These are phyloP conservation scores for Umbelopsis sp. DNA, from an alignment of 371 early-diverging fungal genomes.

Conservation along the genomic window DNA sequence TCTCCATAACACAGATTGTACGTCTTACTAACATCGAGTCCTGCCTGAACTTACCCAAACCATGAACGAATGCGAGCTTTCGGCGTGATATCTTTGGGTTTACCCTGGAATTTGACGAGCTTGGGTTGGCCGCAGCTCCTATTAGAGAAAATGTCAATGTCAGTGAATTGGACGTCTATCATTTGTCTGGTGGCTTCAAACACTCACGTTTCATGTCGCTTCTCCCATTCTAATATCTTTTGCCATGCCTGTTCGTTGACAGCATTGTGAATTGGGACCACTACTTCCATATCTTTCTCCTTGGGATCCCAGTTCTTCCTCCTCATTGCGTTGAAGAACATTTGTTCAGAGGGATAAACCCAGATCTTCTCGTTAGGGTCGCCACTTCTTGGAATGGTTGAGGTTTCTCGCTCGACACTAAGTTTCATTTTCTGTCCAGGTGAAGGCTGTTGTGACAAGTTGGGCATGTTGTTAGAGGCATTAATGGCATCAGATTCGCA, in stretches of 20 bases:
- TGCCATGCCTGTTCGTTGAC: constrained; percentile 95
- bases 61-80: constrained; percentile 77
- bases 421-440: constrained; percentile 60
- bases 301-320: constrained; percentile 86
- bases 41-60: constrained; percentile 61
- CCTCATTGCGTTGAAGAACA: constrained; percentile 92
- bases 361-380: constrained; percentile 66
- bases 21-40: too few species aligned
- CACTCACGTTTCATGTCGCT: constrained; percentile 59
- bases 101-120: constrained; percentile 85
- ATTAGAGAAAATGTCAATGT: background rate
- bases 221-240: constrained; percentile 92
- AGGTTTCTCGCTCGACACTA: constrained; percentile 64
- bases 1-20: too few species aligned
- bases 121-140: constrained; percentile 71
- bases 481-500: constrained; percentile 60
- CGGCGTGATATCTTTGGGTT: constrained; percentile 82
- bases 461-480: constrained; percentile 79
- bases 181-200: background rate
- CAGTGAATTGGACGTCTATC: background rate
- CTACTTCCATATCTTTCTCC: constrained; percentile 72
- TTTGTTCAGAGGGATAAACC: constrained; percentile 96
- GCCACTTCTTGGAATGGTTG: constrained; percentile 72
- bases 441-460: constrained; percentile 64
- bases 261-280: constrained; percentile 83